These are phyloP conservation scores for Fusarium multiceps DNA, from an alignment of 2,329 filamentous ascomycete species.

Conservation along the genomic window DNA sequence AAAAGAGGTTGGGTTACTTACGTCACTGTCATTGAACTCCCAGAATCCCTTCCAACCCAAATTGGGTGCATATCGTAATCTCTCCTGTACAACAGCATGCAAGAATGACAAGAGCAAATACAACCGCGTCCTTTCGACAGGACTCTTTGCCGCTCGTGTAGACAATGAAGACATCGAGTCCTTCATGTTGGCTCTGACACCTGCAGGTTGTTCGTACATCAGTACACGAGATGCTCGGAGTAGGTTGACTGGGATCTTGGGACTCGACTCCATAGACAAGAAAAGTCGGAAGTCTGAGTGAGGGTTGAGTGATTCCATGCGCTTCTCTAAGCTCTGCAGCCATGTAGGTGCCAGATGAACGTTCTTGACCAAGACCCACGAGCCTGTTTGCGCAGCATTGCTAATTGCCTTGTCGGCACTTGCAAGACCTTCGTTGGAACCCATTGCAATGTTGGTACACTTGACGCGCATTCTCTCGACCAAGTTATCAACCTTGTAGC, in stretches of 20 bases:
- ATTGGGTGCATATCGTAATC: constrained; percentile 91
- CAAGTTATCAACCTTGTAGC: constrained; percentile 97
- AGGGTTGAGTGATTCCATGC: constrained; percentile 93
- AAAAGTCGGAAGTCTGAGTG: constrained; percentile 94
- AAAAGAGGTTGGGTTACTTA: constrained; percentile 64
- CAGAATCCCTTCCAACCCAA: constrained; percentile 99
- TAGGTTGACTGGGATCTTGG: constrained; percentile 95
- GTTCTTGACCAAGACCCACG: constrained; percentile 99
- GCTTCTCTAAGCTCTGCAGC: constrained; percentile 97
- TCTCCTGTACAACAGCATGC: constrained; percentile 94
- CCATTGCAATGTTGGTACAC: constrained; percentile 99
- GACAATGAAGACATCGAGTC: constrained; percentile 90
- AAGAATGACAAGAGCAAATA: constrained; percentile 94
- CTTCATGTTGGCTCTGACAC: constrained; percentile 97
- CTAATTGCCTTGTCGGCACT: constrained; percentile 95
- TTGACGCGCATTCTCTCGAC: constrained; percentile 84
- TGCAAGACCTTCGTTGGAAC: constrained; percentile 91
- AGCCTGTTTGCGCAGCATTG: constrained; percentile 89
- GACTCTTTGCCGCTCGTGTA: constrained; percentile 79
- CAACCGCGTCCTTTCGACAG: constrained; percentile 89
- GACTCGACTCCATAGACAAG: constrained; percentile 97
- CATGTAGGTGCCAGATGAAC: constrained; percentile 95
- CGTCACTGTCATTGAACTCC: constrained; percentile 99
- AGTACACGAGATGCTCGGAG: constrained; percentile 92
- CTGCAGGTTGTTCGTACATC: constrained; percentile 98